A percentile compares a stretch with the other conserved stretches of the same genome.
Evolutionary conservation across 768 basidiomycete genomes (phyloP).

Genomic region (Lactarius pseudohatsudake): DNA sequence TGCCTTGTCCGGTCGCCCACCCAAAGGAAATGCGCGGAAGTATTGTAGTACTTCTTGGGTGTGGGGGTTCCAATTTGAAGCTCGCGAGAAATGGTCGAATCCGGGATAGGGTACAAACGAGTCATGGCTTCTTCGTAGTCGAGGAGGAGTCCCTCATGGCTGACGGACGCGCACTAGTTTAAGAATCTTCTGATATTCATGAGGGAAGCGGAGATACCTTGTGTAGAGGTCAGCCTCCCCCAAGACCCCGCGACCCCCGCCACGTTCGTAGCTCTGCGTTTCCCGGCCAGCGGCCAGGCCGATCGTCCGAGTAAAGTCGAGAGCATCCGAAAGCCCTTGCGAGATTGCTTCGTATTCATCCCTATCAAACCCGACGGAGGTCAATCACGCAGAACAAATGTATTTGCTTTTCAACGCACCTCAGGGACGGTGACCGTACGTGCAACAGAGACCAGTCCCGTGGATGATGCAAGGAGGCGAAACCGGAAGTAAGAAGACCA

Average conservation of each 20-base stretch:
- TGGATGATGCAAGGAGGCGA: constrained; percentile 90
- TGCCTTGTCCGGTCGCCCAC: constrained; percentile 95
- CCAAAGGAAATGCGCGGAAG: constrained; percentile 94
- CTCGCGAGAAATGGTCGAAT: constrained; percentile 8
- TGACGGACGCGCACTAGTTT: constrained; percentile 33
- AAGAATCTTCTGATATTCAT: constrained; percentile 1
- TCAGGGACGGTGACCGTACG: constrained; percentile 78
- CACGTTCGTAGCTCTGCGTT: constrained; percentile 57
- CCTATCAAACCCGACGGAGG: constrained; percentile 38
- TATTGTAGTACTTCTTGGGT: constrained; percentile 70
- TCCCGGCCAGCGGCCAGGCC: constrained; percentile 60
- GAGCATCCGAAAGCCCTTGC: constrained; percentile 80
- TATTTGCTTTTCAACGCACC: constrained; percentile 42
- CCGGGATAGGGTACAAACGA: constrained; percentile 53
- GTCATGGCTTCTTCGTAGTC: constrained; percentile 93
- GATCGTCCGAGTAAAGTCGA: constrained; percentile 91
- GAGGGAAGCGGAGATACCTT: constrained; percentile 47
- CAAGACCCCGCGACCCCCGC: constrained; percentile 67
- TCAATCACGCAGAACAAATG: background rate
- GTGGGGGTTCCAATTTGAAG: constrained; percentile 5
- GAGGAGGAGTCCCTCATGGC: constrained; percentile 92
- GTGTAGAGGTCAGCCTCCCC: constrained; percentile 95
- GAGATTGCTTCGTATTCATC: constrained; percentile 85
- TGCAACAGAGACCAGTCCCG: constrained; percentile 90
- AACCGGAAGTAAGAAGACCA: constrained; percentile 84